phyloP scores from a whole-genome alignment of 805 yeast species.

The Barnettozyma californica region DNA sequence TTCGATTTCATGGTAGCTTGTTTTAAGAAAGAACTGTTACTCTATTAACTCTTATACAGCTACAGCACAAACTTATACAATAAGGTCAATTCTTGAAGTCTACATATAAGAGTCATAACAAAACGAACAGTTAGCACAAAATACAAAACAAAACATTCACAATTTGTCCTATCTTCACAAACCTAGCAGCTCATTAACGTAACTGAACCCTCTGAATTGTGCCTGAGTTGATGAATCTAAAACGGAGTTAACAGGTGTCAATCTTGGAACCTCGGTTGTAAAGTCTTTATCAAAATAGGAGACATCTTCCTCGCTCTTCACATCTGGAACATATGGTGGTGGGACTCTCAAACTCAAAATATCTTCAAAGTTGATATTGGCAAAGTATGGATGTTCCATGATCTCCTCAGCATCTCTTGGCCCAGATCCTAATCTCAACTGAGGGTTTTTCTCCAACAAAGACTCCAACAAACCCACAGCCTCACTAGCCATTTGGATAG shows the following conservation, averaged over 20 bases:
- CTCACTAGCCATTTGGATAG: constrained; percentile 95
- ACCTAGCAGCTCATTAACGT: constrained; percentile 57
- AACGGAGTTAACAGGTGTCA: constrained; percentile 90
- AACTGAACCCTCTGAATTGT: constrained; percentile 95
- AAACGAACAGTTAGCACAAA: neutral
- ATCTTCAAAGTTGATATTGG: constrained; percentile 86
- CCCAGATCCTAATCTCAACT: constrained; percentile 78
- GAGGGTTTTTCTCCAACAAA: constrained; percentile 84
- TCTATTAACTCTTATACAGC: neutral
- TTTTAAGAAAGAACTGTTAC: too few relatives aligned
- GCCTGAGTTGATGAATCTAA: constrained; percentile 87
- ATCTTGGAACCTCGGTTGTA: constrained; percentile 88
- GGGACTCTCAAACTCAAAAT: constrained; percentile 62
- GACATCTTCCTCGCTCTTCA: constrained; percentile 83
- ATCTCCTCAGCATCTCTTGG: constrained; percentile 87
- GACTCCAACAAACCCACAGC: constrained; percentile 93
- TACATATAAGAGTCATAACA: neutral
- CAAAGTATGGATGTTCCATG: constrained; percentile 93
- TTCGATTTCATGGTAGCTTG: too few relatives aligned
- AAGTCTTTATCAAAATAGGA: constrained; percentile 92
- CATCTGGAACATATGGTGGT: constrained; percentile 89
- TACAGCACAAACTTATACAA: too few relatives aligned
- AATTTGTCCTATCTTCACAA: constrained; percentile 9
- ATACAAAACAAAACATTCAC: neutral
- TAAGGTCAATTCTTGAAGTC: neutral